Conservation (phyloP, 345 rosid species). For the Ricinus communis region DNA sequence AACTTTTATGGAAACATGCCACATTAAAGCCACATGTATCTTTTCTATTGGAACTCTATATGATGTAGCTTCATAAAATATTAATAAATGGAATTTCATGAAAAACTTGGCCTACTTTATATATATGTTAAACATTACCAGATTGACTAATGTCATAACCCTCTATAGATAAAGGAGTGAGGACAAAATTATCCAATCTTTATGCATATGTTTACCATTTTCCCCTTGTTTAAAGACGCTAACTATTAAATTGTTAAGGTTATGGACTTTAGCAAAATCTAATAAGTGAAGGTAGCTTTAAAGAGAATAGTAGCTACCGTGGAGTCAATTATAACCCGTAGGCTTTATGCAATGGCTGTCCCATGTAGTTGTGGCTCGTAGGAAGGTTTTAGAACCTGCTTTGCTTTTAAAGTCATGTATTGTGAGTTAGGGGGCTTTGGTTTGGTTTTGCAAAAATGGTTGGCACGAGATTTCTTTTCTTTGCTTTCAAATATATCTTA, state of each 20-base stretch:
- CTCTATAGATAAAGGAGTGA: background rate
- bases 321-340: background rate
- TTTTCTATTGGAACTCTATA: too few species aligned
- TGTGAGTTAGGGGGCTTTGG: background rate
- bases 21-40: too few species aligned
- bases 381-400: background rate
- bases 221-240: background rate
- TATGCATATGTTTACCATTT: background rate
- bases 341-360: background rate
- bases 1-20: too few species aligned
- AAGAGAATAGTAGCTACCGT: background rate
- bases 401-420: background rate
- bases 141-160: constrained; percentile 12
- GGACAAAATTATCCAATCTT: background rate
- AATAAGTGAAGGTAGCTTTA: background rate
- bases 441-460: background rate
- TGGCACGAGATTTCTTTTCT: background rate
- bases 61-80: too few species aligned
- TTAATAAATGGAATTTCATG: too few species aligned
- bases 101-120: too few species aligned
- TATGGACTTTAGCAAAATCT: background rate
- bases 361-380: background rate
- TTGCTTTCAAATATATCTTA: too few species aligned
- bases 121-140: too few species aligned
- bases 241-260: background rate